Percentiles rank a stretch among this genome's conserved stretches.
Evolutionary conservation across 352 stramenopile genomes (phyloP).

Genomic region (Globisporangium camurandrum): DNA sequence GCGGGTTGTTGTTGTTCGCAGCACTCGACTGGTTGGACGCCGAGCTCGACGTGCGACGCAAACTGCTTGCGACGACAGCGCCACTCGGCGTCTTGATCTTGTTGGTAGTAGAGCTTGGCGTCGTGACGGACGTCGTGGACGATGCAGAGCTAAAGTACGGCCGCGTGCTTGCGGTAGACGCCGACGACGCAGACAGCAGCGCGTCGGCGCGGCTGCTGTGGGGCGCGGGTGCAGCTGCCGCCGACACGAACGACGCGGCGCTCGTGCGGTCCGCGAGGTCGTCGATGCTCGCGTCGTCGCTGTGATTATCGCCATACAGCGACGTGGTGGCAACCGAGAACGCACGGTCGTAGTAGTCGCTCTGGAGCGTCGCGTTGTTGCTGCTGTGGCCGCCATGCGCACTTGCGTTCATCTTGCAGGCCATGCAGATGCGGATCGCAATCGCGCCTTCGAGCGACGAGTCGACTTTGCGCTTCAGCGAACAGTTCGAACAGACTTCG

Average conservation of each 20-base stretch:
- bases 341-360: slow-evolving; percentile 54
- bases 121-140: slow-evolving; percentile 1
- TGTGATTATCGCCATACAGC: slow-evolving; percentile 11
- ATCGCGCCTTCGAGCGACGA: slow-evolving; percentile 21
- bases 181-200: slow-evolving; percentile 8
- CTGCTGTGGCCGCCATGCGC: no score
- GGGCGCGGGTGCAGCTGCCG: slow-evolving; percentile 1
- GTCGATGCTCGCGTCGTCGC: slow-evolving; percentile 11
- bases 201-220: slow-evolving; percentile 12
- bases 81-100: slow-evolving; percentile 6
- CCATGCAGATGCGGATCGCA: slow-evolving; percentile 60
- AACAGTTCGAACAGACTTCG: slow-evolving; percentile 68
- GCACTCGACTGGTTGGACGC: slow-evolving; percentile 11
- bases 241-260: slow-evolving; percentile 12
- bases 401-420: slow-evolving; percentile 62
- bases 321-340: slow-evolving; percentile 28
- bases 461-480: slow-evolving; percentile 40
- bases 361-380: no score
- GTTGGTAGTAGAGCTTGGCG: not conserved
- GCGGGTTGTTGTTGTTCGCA: no score
- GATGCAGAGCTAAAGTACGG: slow-evolving; percentile 2
- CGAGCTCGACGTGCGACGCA: slow-evolving; percentile 28
- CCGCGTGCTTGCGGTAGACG: not conserved
- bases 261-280: slow-evolving; percentile 11
- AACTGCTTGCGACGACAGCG: slow-evolving; percentile 3